Percentiles rank a stretch among this genome's conserved stretches.
Evolutionary conservation across 2,329 filamentous ascomycete species (phyloP).

Genomic region (Volutella citrinella): DNA sequence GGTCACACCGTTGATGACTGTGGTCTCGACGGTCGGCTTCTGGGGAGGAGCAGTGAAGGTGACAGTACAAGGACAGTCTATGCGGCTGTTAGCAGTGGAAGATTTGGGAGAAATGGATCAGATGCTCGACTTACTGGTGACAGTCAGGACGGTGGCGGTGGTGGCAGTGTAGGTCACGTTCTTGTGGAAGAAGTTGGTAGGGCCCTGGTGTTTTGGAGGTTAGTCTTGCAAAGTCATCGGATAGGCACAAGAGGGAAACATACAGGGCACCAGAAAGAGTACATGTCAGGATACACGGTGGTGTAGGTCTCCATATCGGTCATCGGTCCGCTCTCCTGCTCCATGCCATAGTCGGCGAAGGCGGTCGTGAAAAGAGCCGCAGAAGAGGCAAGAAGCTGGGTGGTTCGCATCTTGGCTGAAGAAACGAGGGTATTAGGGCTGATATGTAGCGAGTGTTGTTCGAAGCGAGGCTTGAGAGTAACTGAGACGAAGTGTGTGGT

Average conservation of each 20-base stretch:
- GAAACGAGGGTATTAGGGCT: neutral
- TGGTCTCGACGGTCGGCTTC: conserved; percentile 4
- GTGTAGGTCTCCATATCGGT: conserved; percentile 22
- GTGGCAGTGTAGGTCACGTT: conserved; percentile 44
- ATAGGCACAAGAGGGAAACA: too few relatives aligned
- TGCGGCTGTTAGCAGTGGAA: conserved; percentile 20
- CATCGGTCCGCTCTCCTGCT: too few relatives aligned
- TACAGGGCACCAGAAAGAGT: conserved; percentile 44
- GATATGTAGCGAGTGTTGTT: neutral
- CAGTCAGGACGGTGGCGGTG: conserved; percentile 39
- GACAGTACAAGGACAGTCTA: conserved; percentile 47
- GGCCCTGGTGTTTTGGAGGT: too few relatives aligned
- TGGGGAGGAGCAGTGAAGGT: conserved; percentile 23
- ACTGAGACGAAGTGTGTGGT: neutral
- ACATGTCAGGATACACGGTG: conserved; percentile 36
- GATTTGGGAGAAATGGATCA: neutral
- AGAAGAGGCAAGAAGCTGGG: neutral
- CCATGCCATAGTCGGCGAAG: neutral
- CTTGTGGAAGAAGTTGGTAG: conserved; percentile 35
- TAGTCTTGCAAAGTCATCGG: too few relatives aligned
- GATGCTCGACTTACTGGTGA: conserved; percentile 37
- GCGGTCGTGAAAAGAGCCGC: conserved; percentile 7
- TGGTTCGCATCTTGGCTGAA: conserved; percentile 4
- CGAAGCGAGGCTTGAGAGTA: neutral
- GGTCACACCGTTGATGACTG: conserved; percentile 1